These are phyloP conservation scores for Saccharomyces uvarum DNA, from an alignment of 1,139 yeast genomes.

Conservation along the genomic window DNA sequence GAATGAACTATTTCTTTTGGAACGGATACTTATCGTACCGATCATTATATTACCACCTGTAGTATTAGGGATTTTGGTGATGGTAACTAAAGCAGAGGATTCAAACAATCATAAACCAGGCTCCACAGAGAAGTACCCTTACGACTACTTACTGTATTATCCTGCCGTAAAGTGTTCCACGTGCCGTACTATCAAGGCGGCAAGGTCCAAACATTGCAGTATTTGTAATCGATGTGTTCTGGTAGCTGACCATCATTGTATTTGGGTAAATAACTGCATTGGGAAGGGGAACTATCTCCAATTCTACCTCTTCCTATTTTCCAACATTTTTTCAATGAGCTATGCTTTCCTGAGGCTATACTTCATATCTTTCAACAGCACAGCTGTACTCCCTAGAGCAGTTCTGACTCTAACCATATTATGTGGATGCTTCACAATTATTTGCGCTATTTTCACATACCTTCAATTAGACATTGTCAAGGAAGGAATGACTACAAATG, in stretches of 20 bases:
- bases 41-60: conserved; percentile 14
- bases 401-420: conserved; percentile 32
- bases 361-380: conserved; percentile 8
- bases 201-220: conserved; percentile 85
- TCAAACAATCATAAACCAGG: conserved; percentile 3
- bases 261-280: conserved; percentile 91
- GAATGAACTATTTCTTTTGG: conserved; percentile 12
- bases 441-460: conserved; percentile 49
- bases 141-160: conserved; percentile 56
- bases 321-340: conserved; percentile 47
- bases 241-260: conserved; percentile 82
- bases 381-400: conserved; percentile 4
- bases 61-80: conserved; percentile 16
- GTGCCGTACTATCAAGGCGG: conserved; percentile 65
- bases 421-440: conserved; percentile 45
- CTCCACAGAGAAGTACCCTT: conserved; percentile 32
- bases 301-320: conserved; percentile 54
- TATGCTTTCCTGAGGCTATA: conserved; percentile 46
- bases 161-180: conserved; percentile 39
- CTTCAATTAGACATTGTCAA: conserved; percentile 59
- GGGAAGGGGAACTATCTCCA: conserved; percentile 69
- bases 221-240: conserved; percentile 61
- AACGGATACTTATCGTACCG: conserved; percentile 20
- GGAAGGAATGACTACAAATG: conserved; percentile 88
- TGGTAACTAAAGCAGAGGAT: conserved; percentile 18